A percentile compares a stretch with the other conserved stretches of the same genome.
phyloP scores from a whole-genome alignment of 2,329 filamentous ascomycete species.

The Colletotrichum melonis region DNA sequence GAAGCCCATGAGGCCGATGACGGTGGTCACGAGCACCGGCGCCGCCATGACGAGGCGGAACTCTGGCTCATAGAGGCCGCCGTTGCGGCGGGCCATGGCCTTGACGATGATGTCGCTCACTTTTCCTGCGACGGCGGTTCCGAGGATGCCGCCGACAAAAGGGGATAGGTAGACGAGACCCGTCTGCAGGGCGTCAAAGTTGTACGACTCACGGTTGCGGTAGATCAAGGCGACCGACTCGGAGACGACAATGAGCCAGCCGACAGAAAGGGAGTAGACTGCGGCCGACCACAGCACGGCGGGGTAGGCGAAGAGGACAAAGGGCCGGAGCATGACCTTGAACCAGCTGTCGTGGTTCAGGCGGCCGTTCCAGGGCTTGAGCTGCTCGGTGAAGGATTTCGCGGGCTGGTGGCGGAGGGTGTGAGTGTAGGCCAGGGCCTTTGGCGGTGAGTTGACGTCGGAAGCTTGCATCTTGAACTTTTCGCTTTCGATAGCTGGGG shows the following conservation, averaged over 20 bases:
- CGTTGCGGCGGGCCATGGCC: conserved; percentile 84
- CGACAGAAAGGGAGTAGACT: conserved; percentile 88
- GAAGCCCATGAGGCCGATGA: conserved; percentile 91
- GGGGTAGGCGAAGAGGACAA: conserved; percentile 89
- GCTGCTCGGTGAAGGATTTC: conserved; percentile 78
- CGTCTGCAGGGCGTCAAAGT: conserved; percentile 83
- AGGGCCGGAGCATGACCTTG: conserved; percentile 80
- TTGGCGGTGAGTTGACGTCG: conserved; percentile 46
- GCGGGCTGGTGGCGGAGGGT: conserved; percentile 74
- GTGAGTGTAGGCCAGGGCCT: conserved; percentile 71
- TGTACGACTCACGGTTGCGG: conserved; percentile 74
- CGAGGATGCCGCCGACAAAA: conserved; percentile 87
- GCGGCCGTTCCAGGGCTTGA: conserved; percentile 82
- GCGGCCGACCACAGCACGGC: conserved; percentile 88
- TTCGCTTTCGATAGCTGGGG: conserved; percentile 54
- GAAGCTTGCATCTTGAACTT: conserved; percentile 48
- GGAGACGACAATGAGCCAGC: conserved; percentile 95
- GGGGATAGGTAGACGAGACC: conserved; percentile 92
- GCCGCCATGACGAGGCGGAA: conserved; percentile 90
- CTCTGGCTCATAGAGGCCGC: conserved; percentile 95
- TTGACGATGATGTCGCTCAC: conserved; percentile 88
- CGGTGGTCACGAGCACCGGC: conserved; percentile 82
- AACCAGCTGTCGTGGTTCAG: conserved; percentile 83
- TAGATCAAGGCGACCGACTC: conserved; percentile 88
- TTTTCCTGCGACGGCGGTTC: conserved; percentile 91